Conservation (phyloP, 768 basidiomycete species). For the Podaxis rugospora region DNA sequence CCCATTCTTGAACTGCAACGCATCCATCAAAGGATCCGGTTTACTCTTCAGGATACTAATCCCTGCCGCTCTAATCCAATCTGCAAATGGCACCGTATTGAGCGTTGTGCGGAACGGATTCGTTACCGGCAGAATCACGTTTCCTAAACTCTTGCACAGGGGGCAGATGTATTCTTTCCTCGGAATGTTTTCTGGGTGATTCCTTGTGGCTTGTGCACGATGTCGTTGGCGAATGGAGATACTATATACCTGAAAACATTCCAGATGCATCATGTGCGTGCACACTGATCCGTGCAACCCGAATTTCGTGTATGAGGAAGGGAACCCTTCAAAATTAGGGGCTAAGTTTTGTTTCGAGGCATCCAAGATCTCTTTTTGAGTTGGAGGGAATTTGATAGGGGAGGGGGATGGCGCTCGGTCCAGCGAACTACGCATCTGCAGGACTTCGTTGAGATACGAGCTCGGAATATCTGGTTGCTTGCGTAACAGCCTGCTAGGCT, state of each 20-base stretch:
- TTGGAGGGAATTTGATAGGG: constrained; percentile 44
- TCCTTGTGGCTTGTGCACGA: constrained; percentile 81
- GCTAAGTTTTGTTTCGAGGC: constrained; percentile 31
- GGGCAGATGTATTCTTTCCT: constrained; percentile 96
- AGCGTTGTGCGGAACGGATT: constrained; percentile 43
- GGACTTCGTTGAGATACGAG: constrained; percentile 66
- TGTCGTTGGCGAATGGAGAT: constrained; percentile 84
- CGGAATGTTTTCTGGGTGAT: constrained; percentile 95
- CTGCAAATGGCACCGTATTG: constrained; percentile 65
- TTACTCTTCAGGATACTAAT: constrained; percentile 86
- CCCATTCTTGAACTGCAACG: constrained; percentile 71
- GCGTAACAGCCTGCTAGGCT: constrained; percentile 82
- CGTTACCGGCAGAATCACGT: constrained; percentile 84
- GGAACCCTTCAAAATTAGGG: constrained; percentile 72
- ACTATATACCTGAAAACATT: constrained; percentile 91
- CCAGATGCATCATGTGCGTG: constrained; percentile 95
- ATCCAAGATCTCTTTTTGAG: constrained; percentile 44
- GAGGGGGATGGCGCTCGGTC: constrained; percentile 42
- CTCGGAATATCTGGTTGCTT: constrained; percentile 68
- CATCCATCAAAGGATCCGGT: constrained; percentile 67
- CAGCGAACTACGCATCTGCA: constrained; percentile 58
- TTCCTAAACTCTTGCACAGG: constrained; percentile 93
- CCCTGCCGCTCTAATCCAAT: constrained; percentile 88
- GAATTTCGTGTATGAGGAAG: constrained; percentile 68
- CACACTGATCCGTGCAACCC: constrained; percentile 87